phyloP scores from a whole-genome alignment of 208 protist species.

The Leishmania guyanensis region DNA sequence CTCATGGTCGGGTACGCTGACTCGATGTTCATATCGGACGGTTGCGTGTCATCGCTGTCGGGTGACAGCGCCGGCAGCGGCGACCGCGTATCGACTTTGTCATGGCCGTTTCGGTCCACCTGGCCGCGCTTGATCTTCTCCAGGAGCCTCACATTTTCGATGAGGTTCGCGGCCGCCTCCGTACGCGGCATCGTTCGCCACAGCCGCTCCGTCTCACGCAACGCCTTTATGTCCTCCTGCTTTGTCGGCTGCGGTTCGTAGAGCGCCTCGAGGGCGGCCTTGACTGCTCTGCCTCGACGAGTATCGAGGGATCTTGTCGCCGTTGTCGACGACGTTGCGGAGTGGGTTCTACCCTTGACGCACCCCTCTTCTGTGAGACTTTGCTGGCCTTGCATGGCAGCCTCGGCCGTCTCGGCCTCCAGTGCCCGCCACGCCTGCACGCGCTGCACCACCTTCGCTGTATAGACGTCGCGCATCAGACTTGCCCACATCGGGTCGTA shows the following conservation, averaged over 20 bases:
- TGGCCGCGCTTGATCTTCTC: constrained; percentile 38
- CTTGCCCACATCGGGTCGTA: constrained; percentile 70
- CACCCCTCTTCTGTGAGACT: neutral
- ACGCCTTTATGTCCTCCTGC: neutral
- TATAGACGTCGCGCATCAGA: constrained; percentile 69
- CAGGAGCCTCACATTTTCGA: constrained; percentile 63
- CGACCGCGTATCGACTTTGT: constrained; percentile 4
- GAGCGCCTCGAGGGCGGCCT: constrained; percentile 15
- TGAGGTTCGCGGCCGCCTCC: constrained; percentile 46
- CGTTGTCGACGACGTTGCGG: neutral
- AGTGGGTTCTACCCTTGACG: neutral
- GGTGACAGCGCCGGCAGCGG: neutral
- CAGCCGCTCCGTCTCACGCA: constrained; percentile 20
- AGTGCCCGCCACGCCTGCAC: constrained; percentile 21
- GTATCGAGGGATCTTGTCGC: neutral
- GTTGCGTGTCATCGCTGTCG: neutral
- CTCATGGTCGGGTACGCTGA: constrained; percentile 31
- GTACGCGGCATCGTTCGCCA: constrained; percentile 48
- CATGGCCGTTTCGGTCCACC: constrained; percentile 31
- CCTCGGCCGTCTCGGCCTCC: constrained; percentile 6
- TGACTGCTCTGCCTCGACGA: constrained; percentile 18
- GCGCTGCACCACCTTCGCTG: constrained; percentile 2
- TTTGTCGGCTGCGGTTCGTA: constrained; percentile 8
- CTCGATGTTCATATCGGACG: neutral
- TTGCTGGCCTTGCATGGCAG: neutral